Conservation (phyloP, 257 asterid species). For the Ehretia macrophylla region DNA sequence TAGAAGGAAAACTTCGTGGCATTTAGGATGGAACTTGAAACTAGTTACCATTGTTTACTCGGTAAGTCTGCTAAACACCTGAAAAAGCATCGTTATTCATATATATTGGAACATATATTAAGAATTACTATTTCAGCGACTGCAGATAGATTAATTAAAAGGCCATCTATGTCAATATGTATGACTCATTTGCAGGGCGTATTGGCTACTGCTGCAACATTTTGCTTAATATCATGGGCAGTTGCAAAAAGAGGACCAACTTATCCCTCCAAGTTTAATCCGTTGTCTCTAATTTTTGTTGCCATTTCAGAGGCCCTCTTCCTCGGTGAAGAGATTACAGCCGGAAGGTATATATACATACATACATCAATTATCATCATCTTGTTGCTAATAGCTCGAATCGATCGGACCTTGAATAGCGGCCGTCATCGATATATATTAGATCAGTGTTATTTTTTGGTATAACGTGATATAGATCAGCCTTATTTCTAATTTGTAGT, state of each 20-base stretch:
- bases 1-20: conserved; percentile 36
- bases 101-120: no score
- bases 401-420: no score
- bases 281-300: conserved; percentile 44
- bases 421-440: no score
- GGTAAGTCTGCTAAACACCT: conserved; percentile 19
- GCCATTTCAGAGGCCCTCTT: conserved; percentile 42
- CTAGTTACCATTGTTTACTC: conserved; percentile 55
- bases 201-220: conserved; percentile 46
- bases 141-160: no score
- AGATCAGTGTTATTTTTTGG: not conserved
- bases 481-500: no score
- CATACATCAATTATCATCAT: no score
- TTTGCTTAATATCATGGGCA: conserved; percentile 46
- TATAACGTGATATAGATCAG: not conserved
- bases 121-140: no score
- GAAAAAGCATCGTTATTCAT: no score
- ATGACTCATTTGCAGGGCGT: conserved; percentile 37
- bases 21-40: conserved; percentile 45
- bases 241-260: conserved; percentile 54
- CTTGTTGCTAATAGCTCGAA: not conserved
- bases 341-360: conserved; percentile 40
- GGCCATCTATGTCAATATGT: no score
- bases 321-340: conserved; percentile 22
- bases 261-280: conserved; percentile 72